Percentiles rank a stretch among this genome's conserved stretches.
These are phyloP conservation scores for Solidago caesia DNA, from an alignment of 129 eudicot genomes.

Conservation along the genomic window DNA sequence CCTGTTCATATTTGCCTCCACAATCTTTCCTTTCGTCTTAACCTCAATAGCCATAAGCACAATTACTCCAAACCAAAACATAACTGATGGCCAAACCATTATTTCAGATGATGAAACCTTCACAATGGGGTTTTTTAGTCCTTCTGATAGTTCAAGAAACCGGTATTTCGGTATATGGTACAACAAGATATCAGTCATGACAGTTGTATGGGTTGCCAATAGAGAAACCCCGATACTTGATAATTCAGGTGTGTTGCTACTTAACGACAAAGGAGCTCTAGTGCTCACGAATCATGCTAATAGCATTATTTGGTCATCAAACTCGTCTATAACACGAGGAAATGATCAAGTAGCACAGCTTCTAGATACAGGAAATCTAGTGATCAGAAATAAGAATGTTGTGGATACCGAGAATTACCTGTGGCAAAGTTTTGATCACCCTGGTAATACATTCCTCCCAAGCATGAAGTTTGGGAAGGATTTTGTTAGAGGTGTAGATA, in stretches of 20 bases:
- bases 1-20: constrained; percentile 18
- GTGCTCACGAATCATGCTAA: constrained; percentile 30
- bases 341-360: constrained; percentile 42
- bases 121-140: constrained; percentile 56
- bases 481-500: constrained; percentile 23
- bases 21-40: constrained; percentile 12
- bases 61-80: constrained; percentile 36
- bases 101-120: constrained; percentile 43
- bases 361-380: constrained; percentile 59
- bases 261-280: constrained; percentile 35
- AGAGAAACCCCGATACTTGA: constrained; percentile 41
- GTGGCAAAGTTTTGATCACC: constrained; percentile 78
- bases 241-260: constrained; percentile 31
- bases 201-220: constrained; percentile 66
- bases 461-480: constrained; percentile 50
- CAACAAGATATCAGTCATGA: constrained; percentile 37
- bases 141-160: constrained; percentile 25
- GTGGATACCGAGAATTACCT: constrained; percentile 12
- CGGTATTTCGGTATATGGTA: constrained; percentile 64
- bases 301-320: constrained; percentile 49
- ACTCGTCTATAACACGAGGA: constrained; percentile 18
- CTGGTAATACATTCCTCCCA: constrained; percentile 54
- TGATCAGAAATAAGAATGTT: constrained; percentile 24
- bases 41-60: constrained; percentile 31
- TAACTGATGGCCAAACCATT: constrained; percentile 35